Evolutionary conservation across 495 filamentous ascomycete species (phyloP), one percentile per base, ranked within the genome.

Genomic region (Entonaema liquescens): DNA sequence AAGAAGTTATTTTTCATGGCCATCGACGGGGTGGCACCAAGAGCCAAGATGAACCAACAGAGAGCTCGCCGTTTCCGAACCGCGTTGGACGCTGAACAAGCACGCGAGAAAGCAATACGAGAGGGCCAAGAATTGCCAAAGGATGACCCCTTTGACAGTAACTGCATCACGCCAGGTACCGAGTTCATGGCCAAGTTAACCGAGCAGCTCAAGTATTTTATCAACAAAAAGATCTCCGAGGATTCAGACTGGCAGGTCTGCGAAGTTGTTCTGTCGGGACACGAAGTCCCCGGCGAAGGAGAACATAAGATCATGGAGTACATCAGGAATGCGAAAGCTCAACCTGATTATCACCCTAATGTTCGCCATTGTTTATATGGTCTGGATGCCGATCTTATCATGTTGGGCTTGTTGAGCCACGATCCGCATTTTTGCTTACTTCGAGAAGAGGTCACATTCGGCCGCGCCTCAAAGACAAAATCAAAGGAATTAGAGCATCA

Each of bases 291-390:
- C 0, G 96, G 96, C 60, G 96, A 99, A 80, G 96, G 96, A 60
- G 96, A 99, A 80, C 95, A 99, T 83, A 99, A 99, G 83, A 97
- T 99, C 79, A 99, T 98, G 96, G 96, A 99, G 79, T 98, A 98
- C 78, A 99, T 99, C 78, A 91, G 96, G 64, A 90, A 94, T 76
- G 90, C 95, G 33, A 98, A 98, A 84, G 92, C 94, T 47, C 96
- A 99, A 76, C 91, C 92, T 3, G 87, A 91, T 65, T 99, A 99
- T 77, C 89, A 96, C 74, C 89, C 94, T n/a, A 98, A 99, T 76
- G 87, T 95, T 65, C 93, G 96, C 49, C 96, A 99, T 79, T 99
- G 96, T 81, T 83, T 99, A 42, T 99, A 99, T 76, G 96, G 96
- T 5, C 86, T 99, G 29, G 96, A 99, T 82, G 96, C 96, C 31